These are phyloP conservation scores for Colletotrichum cordylinicola DNA, from an alignment of 2,329 filamentous ascomycete genomes.

Conservation along the genomic window DNA sequence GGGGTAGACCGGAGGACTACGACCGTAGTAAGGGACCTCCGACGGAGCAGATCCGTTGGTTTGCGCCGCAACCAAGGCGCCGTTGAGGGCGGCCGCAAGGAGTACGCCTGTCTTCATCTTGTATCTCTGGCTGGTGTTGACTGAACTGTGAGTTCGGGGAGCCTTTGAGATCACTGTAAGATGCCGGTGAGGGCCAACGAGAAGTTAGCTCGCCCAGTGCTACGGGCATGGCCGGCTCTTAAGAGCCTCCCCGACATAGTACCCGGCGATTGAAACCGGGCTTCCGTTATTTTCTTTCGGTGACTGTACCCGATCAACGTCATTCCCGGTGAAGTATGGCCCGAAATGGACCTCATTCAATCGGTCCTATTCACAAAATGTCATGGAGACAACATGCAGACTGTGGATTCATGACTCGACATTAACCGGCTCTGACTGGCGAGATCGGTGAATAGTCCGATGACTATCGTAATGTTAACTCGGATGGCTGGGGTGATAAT, in stretches of 20 bases:
- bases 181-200: not conserved
- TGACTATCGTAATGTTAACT: not conserved
- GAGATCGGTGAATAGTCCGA: not conserved
- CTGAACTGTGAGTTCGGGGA: not conserved
- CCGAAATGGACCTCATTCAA: not conserved
- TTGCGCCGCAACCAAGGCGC: not conserved
- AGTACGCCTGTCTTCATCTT: not conserved
- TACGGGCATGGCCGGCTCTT: not conserved
- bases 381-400: not conserved
- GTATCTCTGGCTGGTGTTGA: not conserved
- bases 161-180: not conserved
- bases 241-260: not conserved
- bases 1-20: conserved; percentile 13
- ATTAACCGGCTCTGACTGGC: not conserved
- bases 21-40: conserved; percentile 13
- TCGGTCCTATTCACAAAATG: not conserved
- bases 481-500: not conserved
- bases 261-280: not conserved
- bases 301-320: not conserved
- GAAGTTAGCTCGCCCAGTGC: fast-evolving
- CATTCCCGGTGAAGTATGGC: not conserved
- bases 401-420: conserved; percentile 6
- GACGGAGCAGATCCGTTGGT: conserved; percentile 1
- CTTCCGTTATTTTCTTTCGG: not conserved
- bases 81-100: not conserved